Evolutionary conservation across 495 filamentous ascomycete species (phyloP), one percentile per base, ranked within the genome.

Genomic region (Hypoxylon lienhwacheense): DNA sequence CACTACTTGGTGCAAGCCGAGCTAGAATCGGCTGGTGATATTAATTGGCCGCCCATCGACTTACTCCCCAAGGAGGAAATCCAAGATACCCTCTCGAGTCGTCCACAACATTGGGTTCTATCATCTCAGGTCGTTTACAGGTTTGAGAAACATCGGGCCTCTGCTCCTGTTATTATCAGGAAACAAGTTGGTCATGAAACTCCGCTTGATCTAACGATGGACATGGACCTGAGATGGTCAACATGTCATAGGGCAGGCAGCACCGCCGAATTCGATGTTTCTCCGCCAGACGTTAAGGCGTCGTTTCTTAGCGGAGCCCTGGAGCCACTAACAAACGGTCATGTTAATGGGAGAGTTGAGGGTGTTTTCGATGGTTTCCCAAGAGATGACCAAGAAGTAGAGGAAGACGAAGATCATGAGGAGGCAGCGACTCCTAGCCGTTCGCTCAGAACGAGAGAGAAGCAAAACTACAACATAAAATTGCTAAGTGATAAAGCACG

Each of bases 401-500:
- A 70, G 19, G 64, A 67, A 1, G 67, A 69, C 2, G 70, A 73
- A 19, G 61, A 61, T 2, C 63, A 62, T 12, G 64, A 63, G 36
- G 60, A 63, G n/a, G 56, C 58, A 8, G 63, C 67, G 16, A 77
- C 72, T 25, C 73, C 73, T 7, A 69, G 65, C 39, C 66, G 74
- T 42, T 66, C 69, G 5, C 45, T 69, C 47, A 68, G 73, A 19
- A 51, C 70, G 50, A 64, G 72, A 47, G 67, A 28, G 64, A 75
- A 65, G 8, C 62, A 77, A 46, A 79, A 76, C 25, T 81, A 81
- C 53, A 80, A 81, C 46, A 54, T 80, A 31, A 79, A 76, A 53
- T 51, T 74, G 14, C 60, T 79, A 22, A 77, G 71, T 63, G 73
- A 71, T 48, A 76, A 66, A 36, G 71, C 73, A 8, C 65, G 75